phyloP scores from a whole-genome alignment of 306 rosid species.

The Rosa chinensis region DNA sequence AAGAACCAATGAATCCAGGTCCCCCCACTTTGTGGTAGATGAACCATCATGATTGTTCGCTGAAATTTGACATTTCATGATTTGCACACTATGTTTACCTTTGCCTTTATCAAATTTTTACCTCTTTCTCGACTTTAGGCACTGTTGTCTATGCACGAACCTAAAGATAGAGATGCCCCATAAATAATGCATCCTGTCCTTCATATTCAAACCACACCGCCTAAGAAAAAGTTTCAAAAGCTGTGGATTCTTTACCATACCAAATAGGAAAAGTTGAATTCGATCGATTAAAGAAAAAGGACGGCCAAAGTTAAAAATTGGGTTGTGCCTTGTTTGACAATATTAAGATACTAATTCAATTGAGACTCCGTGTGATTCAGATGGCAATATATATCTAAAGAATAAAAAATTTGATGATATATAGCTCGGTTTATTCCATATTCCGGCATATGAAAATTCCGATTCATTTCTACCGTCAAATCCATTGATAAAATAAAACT shows the following conservation, averaged over 20 bases:
- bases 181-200: constrained; percentile 1
- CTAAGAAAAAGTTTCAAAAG: not conserved
- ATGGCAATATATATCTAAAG: not conserved
- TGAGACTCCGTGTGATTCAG: not conserved
- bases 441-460: not conserved
- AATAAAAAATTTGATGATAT: too few species aligned
- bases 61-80: constrained; percentile 6
- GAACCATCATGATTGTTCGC: constrained; percentile 1
- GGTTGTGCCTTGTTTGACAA: not conserved
- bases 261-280: not conserved
- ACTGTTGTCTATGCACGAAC: constrained; percentile 3
- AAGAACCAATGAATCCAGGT: constrained; percentile 8
- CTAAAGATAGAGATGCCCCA: constrained; percentile 15
- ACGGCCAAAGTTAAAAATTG: not conserved
- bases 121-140: constrained; percentile 6
- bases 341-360: too few species aligned
- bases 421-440: not conserved
- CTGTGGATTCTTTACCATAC: not conserved
- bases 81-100: not conserved
- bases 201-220: constrained; percentile 9
- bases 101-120: not conserved
- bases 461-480: not conserved
- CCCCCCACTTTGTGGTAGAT: constrained; percentile 16
- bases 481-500: not conserved
- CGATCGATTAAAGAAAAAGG: not conserved